Evolutionary conservation across 2,329 filamentous ascomycete species (phyloP).

Genomic region (Tolypocladium tropicale): DNA sequence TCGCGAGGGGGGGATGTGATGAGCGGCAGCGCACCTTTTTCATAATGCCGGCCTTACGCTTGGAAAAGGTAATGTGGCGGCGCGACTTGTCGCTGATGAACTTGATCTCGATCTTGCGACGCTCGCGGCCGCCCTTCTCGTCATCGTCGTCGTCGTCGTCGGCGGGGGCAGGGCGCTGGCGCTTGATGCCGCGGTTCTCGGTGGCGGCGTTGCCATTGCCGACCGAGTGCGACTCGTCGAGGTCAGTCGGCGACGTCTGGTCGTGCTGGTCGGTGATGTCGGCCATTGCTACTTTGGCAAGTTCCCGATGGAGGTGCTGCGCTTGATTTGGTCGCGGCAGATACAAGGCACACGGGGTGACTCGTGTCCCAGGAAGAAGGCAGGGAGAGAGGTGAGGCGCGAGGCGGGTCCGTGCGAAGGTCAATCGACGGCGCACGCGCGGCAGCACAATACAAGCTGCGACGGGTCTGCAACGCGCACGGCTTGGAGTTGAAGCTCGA

Average conservation of each 20-base stretch:
- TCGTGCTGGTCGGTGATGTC: conserved; percentile 73
- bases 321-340: background rate
- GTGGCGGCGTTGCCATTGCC: conserved; percentile 62
- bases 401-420: background rate
- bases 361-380: background rate
- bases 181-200: conserved; percentile 81
- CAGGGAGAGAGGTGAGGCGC: background rate
- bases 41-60: conserved; percentile 99
- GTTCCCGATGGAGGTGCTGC: conserved; percentile 4
- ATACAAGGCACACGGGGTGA: background rate
- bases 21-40: conserved; percentile 70
- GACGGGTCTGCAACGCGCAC: background rate
- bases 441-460: background rate
- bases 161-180: conserved; percentile 67
- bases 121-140: conserved; percentile 94
- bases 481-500: background rate
- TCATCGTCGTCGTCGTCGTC: conserved; percentile 97
- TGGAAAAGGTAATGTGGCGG: conserved; percentile 98
- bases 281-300: conserved; percentile 45
- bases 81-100: conserved; percentile 99
- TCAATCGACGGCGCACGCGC: background rate
- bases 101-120: conserved; percentile 99
- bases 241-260: conserved; percentile 62
- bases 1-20: background rate
- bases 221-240: conserved; percentile 60